Base-by-base conservation (phyloP, 1,284 basidiomycete species). In the Rhodotorula sp. region DNA sequence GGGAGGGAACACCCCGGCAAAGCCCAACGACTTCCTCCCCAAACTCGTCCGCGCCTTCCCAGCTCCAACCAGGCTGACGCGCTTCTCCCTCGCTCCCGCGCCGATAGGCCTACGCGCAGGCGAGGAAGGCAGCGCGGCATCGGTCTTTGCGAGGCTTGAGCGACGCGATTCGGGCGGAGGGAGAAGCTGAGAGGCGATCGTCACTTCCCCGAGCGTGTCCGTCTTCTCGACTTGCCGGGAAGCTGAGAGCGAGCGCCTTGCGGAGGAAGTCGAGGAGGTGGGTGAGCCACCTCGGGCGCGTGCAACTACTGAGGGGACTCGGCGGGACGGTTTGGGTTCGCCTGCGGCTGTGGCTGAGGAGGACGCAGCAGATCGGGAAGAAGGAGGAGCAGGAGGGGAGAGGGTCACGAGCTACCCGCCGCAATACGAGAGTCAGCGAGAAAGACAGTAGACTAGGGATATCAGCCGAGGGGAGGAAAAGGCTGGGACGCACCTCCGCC, bases 401-500 rank as follows among this genome's bases (percentile, higher is more conserved):
- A 40, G 18, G 58, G 30, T 50, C 22, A 15, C 59, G 26, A 18
- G 53, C 46, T 40, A 34, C 2, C 37, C 44, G 46, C 47, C 11
- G 18, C 10, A 28, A 26, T 2, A 28, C 20, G 16, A 47, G 22
- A 24, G 22, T 55, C 53, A 37, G 13, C 7, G 34, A n/a, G 24
- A 40, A 26, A 40, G 22, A 11, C 34, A 4, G 15, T 24, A 20
- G 26, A n/a, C 2, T 2, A 18, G 30, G 7, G 22, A 16, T n/a
- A 30, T n/a, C n/a, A 50, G 22, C n/a, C 9, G 4, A 13, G 50
- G 5, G n/a, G 8, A 51, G 24, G 5, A 15, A 34, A 34, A 30
- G 51, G 34, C 34, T 2, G 28, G 18, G 24, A 37, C 67, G 34
- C 37, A 72, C 73, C 62, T 72, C 70, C 3, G 59, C 62, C 34